phyloP scores from a whole-genome alignment of 345 rosid species.

The Populus ilicifolia region DNA sequence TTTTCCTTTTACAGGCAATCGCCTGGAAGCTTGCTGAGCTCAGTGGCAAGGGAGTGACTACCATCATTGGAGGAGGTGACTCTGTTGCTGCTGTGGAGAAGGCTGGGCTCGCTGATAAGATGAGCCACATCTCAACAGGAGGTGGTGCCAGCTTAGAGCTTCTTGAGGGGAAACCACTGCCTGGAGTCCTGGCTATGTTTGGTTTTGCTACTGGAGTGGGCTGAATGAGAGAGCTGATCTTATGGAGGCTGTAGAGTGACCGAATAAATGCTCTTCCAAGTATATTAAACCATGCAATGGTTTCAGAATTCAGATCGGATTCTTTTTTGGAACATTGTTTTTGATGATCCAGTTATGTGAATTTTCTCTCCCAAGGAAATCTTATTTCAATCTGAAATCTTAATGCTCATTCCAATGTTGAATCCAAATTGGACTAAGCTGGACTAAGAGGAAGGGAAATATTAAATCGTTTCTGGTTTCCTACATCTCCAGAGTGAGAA shows the following conservation, averaged over 20 bases:
- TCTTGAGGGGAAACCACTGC: conserved; percentile 83
- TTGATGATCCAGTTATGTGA: background rate
- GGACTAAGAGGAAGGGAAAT: too few species aligned
- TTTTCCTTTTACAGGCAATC: conserved; percentile 48
- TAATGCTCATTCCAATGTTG: background rate
- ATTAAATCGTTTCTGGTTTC: too few species aligned
- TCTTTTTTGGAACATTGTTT: background rate
- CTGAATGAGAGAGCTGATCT: background rate
- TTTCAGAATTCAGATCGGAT: background rate
- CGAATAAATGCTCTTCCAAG: conserved; percentile 4
- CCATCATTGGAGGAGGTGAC: conserved; percentile 96
- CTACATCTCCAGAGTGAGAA: too few species aligned
- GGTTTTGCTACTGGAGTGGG: conserved; percentile 32
- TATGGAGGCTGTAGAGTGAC: conserved; percentile 12
- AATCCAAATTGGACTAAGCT: background rate
- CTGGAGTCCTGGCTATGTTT: conserved; percentile 74
- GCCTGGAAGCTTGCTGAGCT: conserved; percentile 88
- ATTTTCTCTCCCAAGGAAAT: background rate
- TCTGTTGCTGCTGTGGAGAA: conserved; percentile 97
- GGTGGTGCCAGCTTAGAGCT: conserved; percentile 98
- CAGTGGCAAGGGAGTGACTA: conserved; percentile 79
- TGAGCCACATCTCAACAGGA: conserved; percentile 97
- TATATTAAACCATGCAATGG: background rate
- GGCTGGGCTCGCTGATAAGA: conserved; percentile 82
- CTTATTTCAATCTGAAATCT: background rate